Evolutionary conservation across 495 filamentous ascomycete species (phyloP), one percentile per base, ranked within the genome.

Genomic region (Sordaria brevicollis): DNA sequence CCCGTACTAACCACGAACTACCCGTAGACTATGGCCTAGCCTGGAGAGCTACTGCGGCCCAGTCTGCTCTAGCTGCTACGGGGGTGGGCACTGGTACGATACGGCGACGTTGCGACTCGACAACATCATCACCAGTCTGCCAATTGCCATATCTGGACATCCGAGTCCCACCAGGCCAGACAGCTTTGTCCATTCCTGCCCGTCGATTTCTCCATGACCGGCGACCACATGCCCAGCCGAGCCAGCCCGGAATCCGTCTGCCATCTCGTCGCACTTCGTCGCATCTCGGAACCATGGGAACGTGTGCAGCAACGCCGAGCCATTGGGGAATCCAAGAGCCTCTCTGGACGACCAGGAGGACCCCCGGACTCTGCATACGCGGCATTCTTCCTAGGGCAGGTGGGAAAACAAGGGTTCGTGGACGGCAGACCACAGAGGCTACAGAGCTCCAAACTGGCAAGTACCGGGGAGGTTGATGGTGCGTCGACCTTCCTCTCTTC

Each of bases 401-500:
- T 62, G 49, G 29, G 49, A 62, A n/a, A 31, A 62, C 49, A 62
- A 62, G 49, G 49, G 49, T 31, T 62, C 21, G 43, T 25, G 19
- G 43, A 54, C 43, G 43, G 19, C 19, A 54, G 19, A 54, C 43
- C 21, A 54, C 43, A 25, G 3, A 54, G 68, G 57, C 54, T 62
- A 36, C 49, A n/a, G n/a, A n/a, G n/a, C n/a, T n/a, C n/a, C 39
- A 35, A n/a, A 29, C 65, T 21, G 49, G 33, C 19, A 38, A 65
- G 62, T 70, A 71, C 69, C 54, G 69, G 68, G 65, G 41, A 38
- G 49, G 65, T 69, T 29, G 25, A 19, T 68, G 67, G 19, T 34
- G 67, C 43, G 43, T 21, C 43, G 43, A 29, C 49, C 49, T 62
- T 62, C 25, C 49, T 62, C 49, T 62, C 13, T 62, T 62, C 49